Base-by-base conservation (phyloP, 2,329 filamentous ascomycete species). In the Coniochaeta prunicola region DNA sequence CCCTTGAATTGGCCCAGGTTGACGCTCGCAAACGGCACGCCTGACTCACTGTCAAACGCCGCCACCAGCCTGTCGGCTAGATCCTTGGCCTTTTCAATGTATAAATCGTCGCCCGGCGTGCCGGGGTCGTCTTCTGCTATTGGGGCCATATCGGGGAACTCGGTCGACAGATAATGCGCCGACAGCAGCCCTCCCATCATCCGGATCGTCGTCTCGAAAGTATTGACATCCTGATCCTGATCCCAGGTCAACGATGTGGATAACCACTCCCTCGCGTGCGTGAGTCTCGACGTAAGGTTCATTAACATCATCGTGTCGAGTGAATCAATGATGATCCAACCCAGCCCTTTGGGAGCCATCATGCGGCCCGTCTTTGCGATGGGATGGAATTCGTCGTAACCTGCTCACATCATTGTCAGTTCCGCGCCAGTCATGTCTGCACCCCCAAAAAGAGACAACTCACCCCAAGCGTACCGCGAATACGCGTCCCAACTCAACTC, bases 261-360 rank as follows among this genome's bases (percentile, higher is more conserved):
- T 54, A 99, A 85, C 94, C 94, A 99, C 69, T 96, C 84, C 59
- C 93, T 83, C 30, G 94, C 93, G 68, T 96, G 87, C 38, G 86
- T 82, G 40, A 99, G 81, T 62, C 92, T 87, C 33, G 86, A 89
- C 15, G 93, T 97, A 64, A 96, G 80, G 72, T 97, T 97, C 94
- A 99, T 99, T 61, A 99, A 80, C 77, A 99, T 99, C 81, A 97
- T 84, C 0, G 94, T 99, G 73, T 99, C 94, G 63, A 99, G 78
- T 13, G 93, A 87, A 75, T 99, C 94, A 59, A 99, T 88, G 62
- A 99, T 97, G 68, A 97, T 97, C 94, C 96, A 99, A 31, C 94
- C 94, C 74, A 99, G 81, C 28, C 93, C 94, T 62, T 91, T 86
- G 3, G 88, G 82, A 7, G 91, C 87, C 93, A 99, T 97, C 67